Conservation (phyloP, 2,329 filamentous ascomycete genomes). For the Epichloe hybrida region DNA sequence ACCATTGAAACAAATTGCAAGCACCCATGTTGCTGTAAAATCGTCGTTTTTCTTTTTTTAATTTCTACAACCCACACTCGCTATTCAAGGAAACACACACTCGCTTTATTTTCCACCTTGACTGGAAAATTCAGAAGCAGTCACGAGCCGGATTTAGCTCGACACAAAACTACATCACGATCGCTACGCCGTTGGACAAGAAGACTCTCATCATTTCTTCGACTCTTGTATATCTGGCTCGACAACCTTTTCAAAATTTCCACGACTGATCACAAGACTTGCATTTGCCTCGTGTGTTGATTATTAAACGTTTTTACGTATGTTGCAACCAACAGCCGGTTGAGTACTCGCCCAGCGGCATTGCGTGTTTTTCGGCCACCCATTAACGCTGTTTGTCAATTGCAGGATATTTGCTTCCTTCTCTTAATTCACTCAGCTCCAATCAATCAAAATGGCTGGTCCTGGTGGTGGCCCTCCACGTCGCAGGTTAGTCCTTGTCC, state of each 20-base stretch:
- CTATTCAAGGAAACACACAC: slow-evolving; percentile 12
- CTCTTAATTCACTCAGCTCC: not conserved
- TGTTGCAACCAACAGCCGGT: slow-evolving; percentile 5
- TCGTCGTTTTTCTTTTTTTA: slow-evolving; percentile 2
- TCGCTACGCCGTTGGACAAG: slow-evolving; percentile 19
- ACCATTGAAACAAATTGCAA: not conserved
- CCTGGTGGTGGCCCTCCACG: slow-evolving; percentile 86
- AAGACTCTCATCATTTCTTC: not conserved
- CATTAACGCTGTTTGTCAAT: not conserved
- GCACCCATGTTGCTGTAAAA: slow-evolving; percentile 5
- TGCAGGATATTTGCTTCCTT: not conserved
- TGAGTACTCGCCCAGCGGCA: too few relatives aligned
- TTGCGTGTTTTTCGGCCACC: too few relatives aligned
- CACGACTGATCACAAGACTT: slow-evolving; percentile 19
- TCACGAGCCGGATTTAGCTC: not conserved
- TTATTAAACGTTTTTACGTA: slow-evolving; percentile 14
- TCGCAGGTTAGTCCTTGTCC: slow-evolving; percentile 36
- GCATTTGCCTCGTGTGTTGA: slow-evolving; percentile 11
- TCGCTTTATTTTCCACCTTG: slow-evolving; percentile 3
- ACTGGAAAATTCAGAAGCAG: not conserved
- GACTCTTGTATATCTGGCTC: not conserved
- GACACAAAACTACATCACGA: slow-evolving; percentile 15
- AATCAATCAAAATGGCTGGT: slow-evolving; percentile 58
- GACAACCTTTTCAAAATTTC: slow-evolving; percentile 21
- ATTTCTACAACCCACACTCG: slow-evolving; percentile 18